A percentile compares a stretch with the other conserved stretches of the same genome.
Conservation (phyloP, 805 yeast species). For the Martiniozyma abietophila region DNA sequence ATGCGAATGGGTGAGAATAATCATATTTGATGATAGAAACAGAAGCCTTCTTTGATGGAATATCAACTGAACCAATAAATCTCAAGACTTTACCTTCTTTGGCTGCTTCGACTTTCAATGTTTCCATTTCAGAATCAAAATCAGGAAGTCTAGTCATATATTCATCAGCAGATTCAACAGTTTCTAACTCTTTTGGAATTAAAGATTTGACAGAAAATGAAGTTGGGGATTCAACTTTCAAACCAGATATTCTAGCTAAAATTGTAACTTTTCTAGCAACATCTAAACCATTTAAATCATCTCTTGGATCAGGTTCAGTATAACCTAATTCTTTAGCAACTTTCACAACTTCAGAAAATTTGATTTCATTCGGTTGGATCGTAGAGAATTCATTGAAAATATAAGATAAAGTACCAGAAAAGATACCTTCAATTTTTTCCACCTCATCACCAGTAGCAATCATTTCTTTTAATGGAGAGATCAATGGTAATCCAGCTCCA, state of each 20-base stretch:
- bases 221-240: slow-evolving; percentile 74
- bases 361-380: slow-evolving; percentile 46
- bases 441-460: slow-evolving; percentile 90
- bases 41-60: slow-evolving; percentile 55
- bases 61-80: slow-evolving; percentile 86
- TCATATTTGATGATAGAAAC: slow-evolving; percentile 88
- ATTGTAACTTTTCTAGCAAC: slow-evolving; percentile 98
- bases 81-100: slow-evolving; percentile 80
- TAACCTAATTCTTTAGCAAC: slow-evolving; percentile 88
- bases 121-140: slow-evolving; percentile 71
- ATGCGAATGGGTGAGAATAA: slow-evolving; percentile 88
- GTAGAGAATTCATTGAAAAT: slow-evolving; percentile 91
- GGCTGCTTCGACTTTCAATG: slow-evolving; percentile 72
- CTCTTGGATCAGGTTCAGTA: slow-evolving; percentile 99
- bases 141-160: slow-evolving; percentile 74
- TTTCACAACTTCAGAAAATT: slow-evolving; percentile 83
- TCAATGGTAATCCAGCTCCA: slow-evolving; percentile 96
- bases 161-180: slow-evolving; percentile 63
- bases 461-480: slow-evolving; percentile 81
- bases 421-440: slow-evolving; percentile 87
- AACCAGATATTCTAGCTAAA: slow-evolving; percentile 86
- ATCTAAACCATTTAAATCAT: slow-evolving; percentile 94
- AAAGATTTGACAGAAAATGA: slow-evolving; percentile 92
- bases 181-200: slow-evolving; percentile 80
- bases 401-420: slow-evolving; percentile 92